Evolutionary conservation across 495 filamentous ascomycete genomes (phyloP).

Genomic region (Penicillium arizonense): DNA sequence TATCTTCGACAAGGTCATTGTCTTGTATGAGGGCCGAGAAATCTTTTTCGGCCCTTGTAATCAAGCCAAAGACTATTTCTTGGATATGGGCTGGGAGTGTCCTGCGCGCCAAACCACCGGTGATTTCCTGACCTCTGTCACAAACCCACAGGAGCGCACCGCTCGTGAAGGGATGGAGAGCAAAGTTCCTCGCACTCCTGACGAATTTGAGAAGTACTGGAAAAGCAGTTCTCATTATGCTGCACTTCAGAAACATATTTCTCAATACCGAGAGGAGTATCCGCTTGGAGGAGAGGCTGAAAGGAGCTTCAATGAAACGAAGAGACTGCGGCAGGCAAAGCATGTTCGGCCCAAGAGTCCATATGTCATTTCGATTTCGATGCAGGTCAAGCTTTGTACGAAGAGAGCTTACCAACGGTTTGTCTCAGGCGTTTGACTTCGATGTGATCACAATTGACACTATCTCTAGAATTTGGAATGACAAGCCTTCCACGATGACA

Average conservation of each 20-base stretch:
- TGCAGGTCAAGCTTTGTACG: slow-evolving; percentile 49
- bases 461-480: slow-evolving; percentile 58
- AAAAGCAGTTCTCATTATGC: slow-evolving; percentile 52
- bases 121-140: slow-evolving; percentile 74
- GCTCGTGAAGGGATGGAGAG: slow-evolving; percentile 60
- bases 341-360: slow-evolving; percentile 42
- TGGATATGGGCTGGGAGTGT: slow-evolving; percentile 58
- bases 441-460: slow-evolving; percentile 10
- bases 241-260: slow-evolving; percentile 48
- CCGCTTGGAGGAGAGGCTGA: slow-evolving; percentile 33
- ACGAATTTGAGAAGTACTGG: slow-evolving; percentile 67
- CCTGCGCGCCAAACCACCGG: slow-evolving; percentile 60
- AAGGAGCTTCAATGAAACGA: slow-evolving; percentile 31
- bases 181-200: slow-evolving; percentile 64
- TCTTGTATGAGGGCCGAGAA: slow-evolving; percentile 63
- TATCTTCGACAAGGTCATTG: slow-evolving; percentile 59
- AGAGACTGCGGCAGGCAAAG: slow-evolving; percentile 39
- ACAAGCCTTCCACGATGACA: slow-evolving; percentile 72
- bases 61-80: slow-evolving; percentile 61
- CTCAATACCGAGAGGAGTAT: slow-evolving; percentile 41
- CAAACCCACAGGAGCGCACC: slow-evolving; percentile 61
- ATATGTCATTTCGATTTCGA: slow-evolving; percentile 45
- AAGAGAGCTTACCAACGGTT: slow-evolving; percentile 52
- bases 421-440: not conserved
- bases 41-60: slow-evolving; percentile 65